Base-by-base conservation (phyloP, 352 stramenopile species). In the Phytopythium aichiense region DNA sequence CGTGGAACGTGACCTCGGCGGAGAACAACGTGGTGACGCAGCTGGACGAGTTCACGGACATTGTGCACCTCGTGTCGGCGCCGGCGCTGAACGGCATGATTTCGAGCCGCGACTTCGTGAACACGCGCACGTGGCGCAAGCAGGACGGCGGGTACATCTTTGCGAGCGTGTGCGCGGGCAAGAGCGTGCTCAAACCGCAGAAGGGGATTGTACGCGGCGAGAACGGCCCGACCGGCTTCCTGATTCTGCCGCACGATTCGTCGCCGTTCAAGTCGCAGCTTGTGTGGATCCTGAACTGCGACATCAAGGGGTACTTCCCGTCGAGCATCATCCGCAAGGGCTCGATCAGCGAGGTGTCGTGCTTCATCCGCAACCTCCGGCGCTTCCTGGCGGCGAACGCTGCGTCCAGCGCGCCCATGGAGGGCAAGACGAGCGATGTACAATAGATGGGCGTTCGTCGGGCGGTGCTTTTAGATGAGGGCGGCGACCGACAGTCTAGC, bases 281-380 rank as follows among this genome's bases (percentile, higher is more conserved):
- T 33, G 74, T 93, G 51, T 93, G 84, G 81, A 87, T 93, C 57
- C 56, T 93, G 7, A 93, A 93, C 72, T 88, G 81, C 64, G 84
- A 93, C 67, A 93, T 93, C 65, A 93, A 93, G 73, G 81, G 81
- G 16, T 93, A 88, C 70, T 93, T 93, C 63, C 84, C 84, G 12
- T 79, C 71, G 3, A 91, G 80, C 45, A 64, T 90, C 59, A 88
- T 93, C 64, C 80, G 77, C 68, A 93, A 93, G 65, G 84, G 84
- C 60, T 91, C 81, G 46, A 74, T 93, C 56, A 86, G 81, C 57
- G 84, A 93, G 57, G 77, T 89, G 49, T 79, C 72, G 56, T 91
- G 81, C 70, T 93, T 91, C 54, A 68, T 93, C 31, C 84, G 84
- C 65, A 93, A 93, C 59, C 61, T 93, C 68, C 84, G 84, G 37